Conservation (phyloP, 352 stramenopile species). For the Globisporangium spinosum region DNA sequence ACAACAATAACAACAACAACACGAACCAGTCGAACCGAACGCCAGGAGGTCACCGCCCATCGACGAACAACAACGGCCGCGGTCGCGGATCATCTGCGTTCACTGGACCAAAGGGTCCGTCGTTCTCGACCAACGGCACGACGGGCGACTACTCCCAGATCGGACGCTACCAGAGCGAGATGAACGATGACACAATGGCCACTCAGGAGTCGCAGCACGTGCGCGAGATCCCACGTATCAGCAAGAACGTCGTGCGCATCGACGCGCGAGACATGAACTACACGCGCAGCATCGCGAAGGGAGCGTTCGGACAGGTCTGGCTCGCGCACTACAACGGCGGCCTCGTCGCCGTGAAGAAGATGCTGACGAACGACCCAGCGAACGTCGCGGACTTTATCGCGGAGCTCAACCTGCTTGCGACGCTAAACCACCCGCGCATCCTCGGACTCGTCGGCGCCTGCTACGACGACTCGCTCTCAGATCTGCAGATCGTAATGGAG, state of each 20-base stretch:
- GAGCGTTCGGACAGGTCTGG: slow-evolving; percentile 81
- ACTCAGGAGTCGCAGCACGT: slow-evolving; percentile 14
- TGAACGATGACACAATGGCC: slow-evolving; percentile 5
- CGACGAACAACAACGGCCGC: slow-evolving; percentile 18
- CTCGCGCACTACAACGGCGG: slow-evolving; percentile 62
- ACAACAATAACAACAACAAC: slow-evolving; percentile 26
- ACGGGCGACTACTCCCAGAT: slow-evolving; percentile 27
- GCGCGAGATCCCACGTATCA: slow-evolving; percentile 29
- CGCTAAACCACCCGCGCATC: slow-evolving; percentile 71
- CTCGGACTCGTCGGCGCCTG: slow-evolving; percentile 65
- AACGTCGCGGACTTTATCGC: slow-evolving; percentile 67
- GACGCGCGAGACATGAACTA: slow-evolving; percentile 68
- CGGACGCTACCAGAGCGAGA: slow-evolving; percentile 24
- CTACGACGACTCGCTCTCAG: slow-evolving; percentile 63
- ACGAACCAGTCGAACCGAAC: slow-evolving; percentile 25
- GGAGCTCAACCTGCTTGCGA: slow-evolving; percentile 81
- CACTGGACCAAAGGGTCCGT: slow-evolving; percentile 10
- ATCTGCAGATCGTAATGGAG: slow-evolving; percentile 79
- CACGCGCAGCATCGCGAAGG: slow-evolving; percentile 76
- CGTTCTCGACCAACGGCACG: slow-evolving; percentile 20
- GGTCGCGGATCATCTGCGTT: slow-evolving; percentile 18
- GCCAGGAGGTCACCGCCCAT: slow-evolving; percentile 3
- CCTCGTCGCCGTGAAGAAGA: slow-evolving; percentile 79
- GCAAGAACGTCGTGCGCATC: slow-evolving; percentile 51
- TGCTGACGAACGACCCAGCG: slow-evolving; percentile 50